Base-by-base conservation (phyloP, 345 rosid species). In the Diplotaxis tenuifolia region DNA sequence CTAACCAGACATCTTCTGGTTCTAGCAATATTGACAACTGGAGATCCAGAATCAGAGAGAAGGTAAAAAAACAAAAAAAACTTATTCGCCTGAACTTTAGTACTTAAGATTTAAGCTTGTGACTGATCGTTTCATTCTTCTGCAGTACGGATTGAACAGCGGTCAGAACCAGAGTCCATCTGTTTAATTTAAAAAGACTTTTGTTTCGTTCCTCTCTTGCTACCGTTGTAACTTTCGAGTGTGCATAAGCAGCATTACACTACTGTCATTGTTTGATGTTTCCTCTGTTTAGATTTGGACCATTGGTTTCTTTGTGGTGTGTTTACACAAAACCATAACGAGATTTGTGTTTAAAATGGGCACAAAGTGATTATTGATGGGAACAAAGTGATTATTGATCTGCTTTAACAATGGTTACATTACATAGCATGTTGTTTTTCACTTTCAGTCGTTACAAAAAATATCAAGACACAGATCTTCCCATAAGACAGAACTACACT, bases 31-130 rank as follows among this genome's bases (percentile, higher is more conserved):
- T 62, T 62, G 85, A 83, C 58, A 70, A 36, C 19, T 92, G 93
- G 96, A 86, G 92, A 80, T 82, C 91, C 53, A 79, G 91, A 34
- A 85, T 92, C 61, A 86, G 96, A 68, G 97, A 92, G 73, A 95
- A 95, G 97, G 99, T 95, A 84, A 62, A 54, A n/a, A 9, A 52
- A 12, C 14, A 10, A 5, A 42, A 50, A 18, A 7, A 12, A 31
- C 34, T 64, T 45, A 1, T 9, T 64, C n/a, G 15, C 12, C 21
- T 70, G 9, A 70, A 56, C 71, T n/a, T 5, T 5, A 15, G 50
- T 60, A 62, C 38, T 0, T 0, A 29, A 19, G 38, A 22, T 42
- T 29, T 11, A 68, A 54, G 29, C 59, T 42, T 63, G 29, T 21
- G 31, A 29, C 7, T 55, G 14, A 64, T 31, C 9, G 21, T 69